Conservation (phyloP, 805 yeast species). For the Priceomyces melissophilus region DNA sequence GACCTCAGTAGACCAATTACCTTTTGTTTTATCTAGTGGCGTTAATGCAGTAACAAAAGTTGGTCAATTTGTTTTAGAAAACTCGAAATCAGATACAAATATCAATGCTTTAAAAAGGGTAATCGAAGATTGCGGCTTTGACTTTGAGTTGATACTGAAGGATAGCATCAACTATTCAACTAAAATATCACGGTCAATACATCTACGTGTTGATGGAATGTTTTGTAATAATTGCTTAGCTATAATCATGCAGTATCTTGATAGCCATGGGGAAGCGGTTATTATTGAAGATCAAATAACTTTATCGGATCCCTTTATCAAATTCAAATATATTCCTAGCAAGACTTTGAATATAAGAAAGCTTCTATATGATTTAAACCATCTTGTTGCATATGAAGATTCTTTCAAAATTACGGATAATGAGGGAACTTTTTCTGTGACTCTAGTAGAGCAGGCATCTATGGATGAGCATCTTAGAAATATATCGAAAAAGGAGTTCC, state of each 20-base stretch:
- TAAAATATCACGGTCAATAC: constrained; percentile 53
- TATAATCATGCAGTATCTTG: constrained; percentile 46
- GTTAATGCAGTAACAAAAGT: constrained; percentile 59
- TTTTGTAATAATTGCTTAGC: constrained; percentile 69
- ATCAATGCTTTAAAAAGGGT: constrained; percentile 44
- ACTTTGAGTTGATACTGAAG: constrained; percentile 45
- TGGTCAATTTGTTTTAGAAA: constrained; percentile 58
- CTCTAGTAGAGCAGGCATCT: constrained; percentile 50
- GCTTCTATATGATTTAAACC: constrained; percentile 48
- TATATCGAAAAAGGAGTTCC: constrained; percentile 48
- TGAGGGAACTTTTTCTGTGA: constrained; percentile 43
- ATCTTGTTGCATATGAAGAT: constrained; percentile 30
- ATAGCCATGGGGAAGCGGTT: constrained; percentile 54
- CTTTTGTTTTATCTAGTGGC: constrained; percentile 51
- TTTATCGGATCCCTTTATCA: constrained; percentile 53
- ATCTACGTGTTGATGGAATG: constrained; percentile 61
- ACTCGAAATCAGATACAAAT: constrained; percentile 22
- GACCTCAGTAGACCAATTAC: constrained; percentile 42
- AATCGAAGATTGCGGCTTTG: constrained; percentile 68
- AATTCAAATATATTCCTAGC: constrained; percentile 62
- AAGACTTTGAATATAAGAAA: constrained; percentile 50
- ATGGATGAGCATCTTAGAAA: constrained; percentile 61
- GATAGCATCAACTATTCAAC: constrained; percentile 46
- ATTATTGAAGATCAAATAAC: constrained; percentile 55
- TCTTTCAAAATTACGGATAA: constrained; percentile 17